Evolutionary conservation across 2,329 filamentous ascomycete genomes (phyloP), one percentile per base, ranked within the genome.

Genomic region (Fusarium oxysporum): DNA sequence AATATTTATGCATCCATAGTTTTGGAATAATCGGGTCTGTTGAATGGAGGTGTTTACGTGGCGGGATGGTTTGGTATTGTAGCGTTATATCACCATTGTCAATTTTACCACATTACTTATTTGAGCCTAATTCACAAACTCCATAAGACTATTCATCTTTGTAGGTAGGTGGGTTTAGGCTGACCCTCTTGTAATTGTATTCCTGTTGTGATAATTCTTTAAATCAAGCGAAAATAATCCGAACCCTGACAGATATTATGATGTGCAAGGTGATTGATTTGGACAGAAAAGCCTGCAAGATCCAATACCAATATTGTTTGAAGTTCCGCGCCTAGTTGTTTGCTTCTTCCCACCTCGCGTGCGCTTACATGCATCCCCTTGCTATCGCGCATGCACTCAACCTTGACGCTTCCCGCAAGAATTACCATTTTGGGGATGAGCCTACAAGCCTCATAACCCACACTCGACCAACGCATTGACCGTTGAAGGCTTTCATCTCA

Each of bases 1-100:
- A 74, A 43, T 72, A 73, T 33, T 58, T 62, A 74, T 62, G 68
- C 71, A 73, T 72, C 51, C 57, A 62, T 67, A 66, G 59, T 50
- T 64, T 55, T 62, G 51, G 58, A 64, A 64, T 73, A 68, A 71
- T 68, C 43, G 54, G 57, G 66, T 72, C 60, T 32, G 38, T 35
- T 44, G 50, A 65, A 38, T 45, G 38, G 59, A 60, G 37, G 47
- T 68, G 41, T 67, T 56, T 51, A 44, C 51, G 58, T 47, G 56
- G 50, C 44, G 59, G 64, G 62, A 63, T 56, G 64, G 68, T 61
- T 60, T 56, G 64, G 59, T 68, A 48, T 65, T 65, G 32, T 43
- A 74, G 71, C 71, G 68, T 68, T 58, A 61, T 60, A 62, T 68
- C 55, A 54, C 25, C 45, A 30, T 71, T 73, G 47, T 53, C 40